Base-by-base conservation (phyloP, 1,284 basidiomycete species). In the Exobasidium cylindrosporum region DNA sequence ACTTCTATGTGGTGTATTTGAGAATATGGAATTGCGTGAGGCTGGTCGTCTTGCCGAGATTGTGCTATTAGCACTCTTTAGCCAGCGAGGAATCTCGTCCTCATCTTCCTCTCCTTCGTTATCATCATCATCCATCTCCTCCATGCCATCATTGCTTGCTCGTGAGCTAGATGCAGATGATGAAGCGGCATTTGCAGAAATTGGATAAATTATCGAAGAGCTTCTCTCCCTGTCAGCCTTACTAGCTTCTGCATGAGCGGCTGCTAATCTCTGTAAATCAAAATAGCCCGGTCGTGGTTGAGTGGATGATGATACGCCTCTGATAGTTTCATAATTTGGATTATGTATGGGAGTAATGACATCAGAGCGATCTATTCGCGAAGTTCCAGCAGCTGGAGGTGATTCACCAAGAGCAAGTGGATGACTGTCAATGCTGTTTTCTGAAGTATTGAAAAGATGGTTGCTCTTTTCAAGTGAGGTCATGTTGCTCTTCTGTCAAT, bases 261-360 rank as follows among this genome's bases (percentile, higher is more conserved):
- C 35, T 61, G 70, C 6, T 46, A 59, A 28, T 47, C 43, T 14
- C 66, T 63, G 4, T 65, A 71, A 40, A 46, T 56, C 40, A 62
- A 68, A 55, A 24, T 58, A 58, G 26, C 44, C 44, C 14, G 57
- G 57, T 17, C 57, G 35, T 14, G 29, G n/a, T 40, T 49, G 28
- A 56, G 6, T 7, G 11, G 40, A n/a, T n/a, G 56, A 44, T 6
- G 56, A 30, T 44, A 17, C 35, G 7, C 35, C 35, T 40, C 35
- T 7, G 17, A 40, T 40, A 7, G 35, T 40, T 10, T 40, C 35
- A 17, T 40, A 10, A 10, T 17, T 40, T 40, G 35, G 17, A 7
- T 10, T 17, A 40, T 10, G 17, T 17, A 17, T 40, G 35, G 35
- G 35, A 40, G 35, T 7, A 40, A 17, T 17, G 17, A 40, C 10